Evolutionary conservation across 306 rosid species (phyloP).

Genomic region (Prunus dulcis): DNA sequence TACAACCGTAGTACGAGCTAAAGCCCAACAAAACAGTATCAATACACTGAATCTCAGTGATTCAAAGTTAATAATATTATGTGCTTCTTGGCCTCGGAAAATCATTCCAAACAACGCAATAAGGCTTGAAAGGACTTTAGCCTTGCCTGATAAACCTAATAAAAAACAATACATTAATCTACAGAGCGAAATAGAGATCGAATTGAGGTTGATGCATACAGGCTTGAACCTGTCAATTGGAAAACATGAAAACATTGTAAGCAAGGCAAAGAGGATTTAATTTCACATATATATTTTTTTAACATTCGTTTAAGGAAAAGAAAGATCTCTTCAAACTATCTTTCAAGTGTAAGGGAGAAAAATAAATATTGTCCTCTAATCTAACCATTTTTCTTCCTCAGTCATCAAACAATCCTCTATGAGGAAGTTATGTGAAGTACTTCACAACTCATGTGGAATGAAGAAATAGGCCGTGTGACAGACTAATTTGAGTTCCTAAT

Average conservation of each 20-base stretch:
- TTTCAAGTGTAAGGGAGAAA: background rate
- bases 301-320: too few species aligned
- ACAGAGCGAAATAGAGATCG: background rate
- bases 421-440: too few species aligned
- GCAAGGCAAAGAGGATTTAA: background rate
- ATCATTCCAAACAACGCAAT: background rate
- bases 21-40: background rate
- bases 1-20: background rate
- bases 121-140: background rate
- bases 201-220: background rate
- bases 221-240: background rate
- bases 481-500: background rate
- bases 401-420: background rate
- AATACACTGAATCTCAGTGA: background rate
- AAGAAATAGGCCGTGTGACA: background rate
- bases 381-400: background rate
- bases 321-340: background rate
- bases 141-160: background rate
- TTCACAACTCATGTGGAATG: background rate
- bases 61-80: background rate
- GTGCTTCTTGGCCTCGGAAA: background rate
- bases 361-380: background rate
- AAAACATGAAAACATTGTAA: background rate
- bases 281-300: too few species aligned
- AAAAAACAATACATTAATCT: background rate